These are phyloP conservation scores for Biscogniauxia marginata DNA, from an alignment of 2,329 filamentous ascomycete species.

Conservation along the genomic window DNA sequence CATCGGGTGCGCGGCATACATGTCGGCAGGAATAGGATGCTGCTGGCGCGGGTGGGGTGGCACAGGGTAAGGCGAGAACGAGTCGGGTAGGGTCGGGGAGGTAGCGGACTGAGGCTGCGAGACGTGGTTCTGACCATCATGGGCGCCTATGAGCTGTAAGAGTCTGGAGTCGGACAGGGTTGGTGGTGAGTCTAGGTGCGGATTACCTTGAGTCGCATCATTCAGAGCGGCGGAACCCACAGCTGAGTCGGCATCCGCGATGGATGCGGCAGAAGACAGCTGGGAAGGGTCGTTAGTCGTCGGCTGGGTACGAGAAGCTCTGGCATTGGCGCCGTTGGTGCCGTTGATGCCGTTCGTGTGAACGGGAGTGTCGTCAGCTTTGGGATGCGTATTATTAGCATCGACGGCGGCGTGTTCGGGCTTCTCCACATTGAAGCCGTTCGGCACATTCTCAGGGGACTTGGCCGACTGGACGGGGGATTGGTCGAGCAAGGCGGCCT, in stretches of 20 bases:
- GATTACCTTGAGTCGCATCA: conserved; percentile 19
- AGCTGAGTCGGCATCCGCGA: conserved; percentile 7
- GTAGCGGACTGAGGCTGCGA: conserved; percentile 25
- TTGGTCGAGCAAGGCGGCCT: conserved; percentile 31
- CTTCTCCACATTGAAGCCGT: conserved; percentile 29
- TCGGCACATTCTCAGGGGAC: conserved; percentile 20
- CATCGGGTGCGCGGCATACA: conserved; percentile 28
- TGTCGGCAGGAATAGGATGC: conserved; percentile 18
- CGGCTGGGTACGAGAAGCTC: background rate
- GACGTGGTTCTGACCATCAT: conserved; percentile 10
- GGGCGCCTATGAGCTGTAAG: conserved; percentile 23
- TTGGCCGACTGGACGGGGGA: conserved; percentile 20
- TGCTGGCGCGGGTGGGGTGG: conserved; percentile 19
- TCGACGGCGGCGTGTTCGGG: conserved; percentile 14
- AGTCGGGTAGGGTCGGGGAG: conserved; percentile 19
- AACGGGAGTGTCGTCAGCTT: conserved; percentile 1
- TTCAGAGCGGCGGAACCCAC: conserved; percentile 5
- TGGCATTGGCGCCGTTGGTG: conserved; percentile 6
- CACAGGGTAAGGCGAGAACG: conserved; percentile 17
- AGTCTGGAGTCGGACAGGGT: conserved; percentile 10
- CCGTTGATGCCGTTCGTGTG: conserved; percentile 12
- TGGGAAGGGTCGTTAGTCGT: background rate
- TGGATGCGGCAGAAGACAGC: conserved; percentile 8
- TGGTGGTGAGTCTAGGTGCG: conserved; percentile 7
- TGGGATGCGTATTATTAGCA: conserved; percentile 8